Conservation (phyloP, 352 stramenopile species). For the Halophytophthora polymorphica region DNA sequence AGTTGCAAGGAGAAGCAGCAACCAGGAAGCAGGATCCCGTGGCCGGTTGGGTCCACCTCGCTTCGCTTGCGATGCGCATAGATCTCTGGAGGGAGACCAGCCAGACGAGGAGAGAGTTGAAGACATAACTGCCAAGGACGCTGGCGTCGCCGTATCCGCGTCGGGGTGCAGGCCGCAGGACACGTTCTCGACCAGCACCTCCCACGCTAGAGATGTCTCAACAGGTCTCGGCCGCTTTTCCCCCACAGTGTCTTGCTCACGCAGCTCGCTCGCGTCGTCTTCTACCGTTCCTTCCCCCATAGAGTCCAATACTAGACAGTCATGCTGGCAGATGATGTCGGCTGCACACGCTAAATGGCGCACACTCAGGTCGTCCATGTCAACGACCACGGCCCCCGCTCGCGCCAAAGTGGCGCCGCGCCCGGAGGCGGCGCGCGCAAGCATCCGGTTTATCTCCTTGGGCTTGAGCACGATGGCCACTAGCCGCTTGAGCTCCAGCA, state of each 20-base stretch:
- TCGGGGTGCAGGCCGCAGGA: conserved; percentile 25
- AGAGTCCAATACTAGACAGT: conserved; percentile 35
- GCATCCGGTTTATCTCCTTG: conserved; percentile 46
- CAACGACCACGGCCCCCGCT: conserved; percentile 20
- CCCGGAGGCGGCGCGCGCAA: conserved; percentile 31
- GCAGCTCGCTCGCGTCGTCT: conserved; percentile 10
- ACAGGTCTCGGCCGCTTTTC: conserved; percentile 26
- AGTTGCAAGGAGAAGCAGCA: conserved; percentile 45
- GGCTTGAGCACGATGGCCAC: conserved; percentile 33
- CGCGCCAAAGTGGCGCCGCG: conserved; percentile 18
- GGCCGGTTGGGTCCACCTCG: conserved; percentile 25
- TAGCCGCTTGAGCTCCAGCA: conserved; percentile 42
- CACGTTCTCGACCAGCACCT: conserved; percentile 40
- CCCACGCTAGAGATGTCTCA: conserved; percentile 35
- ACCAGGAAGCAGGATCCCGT: conserved; percentile 35
- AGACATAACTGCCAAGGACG: conserved; percentile 18
- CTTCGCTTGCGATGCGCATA: conserved; percentile 13
- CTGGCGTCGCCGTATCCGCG: conserved; percentile 17
- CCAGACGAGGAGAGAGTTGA: conserved; percentile 21
- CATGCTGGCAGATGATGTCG: conserved; percentile 57
- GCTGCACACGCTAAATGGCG: conserved; percentile 46
- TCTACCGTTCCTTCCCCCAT: conserved; percentile 7
- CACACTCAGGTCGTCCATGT: conserved; percentile 43
- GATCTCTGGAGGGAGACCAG: conserved; percentile 23
- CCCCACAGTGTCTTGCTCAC: conserved; percentile 18